Percentiles rank a stretch among this genome's conserved stretches.
Conservation (phyloP, 179 eudicot species). For the Carnegiea gigantea region DNA sequence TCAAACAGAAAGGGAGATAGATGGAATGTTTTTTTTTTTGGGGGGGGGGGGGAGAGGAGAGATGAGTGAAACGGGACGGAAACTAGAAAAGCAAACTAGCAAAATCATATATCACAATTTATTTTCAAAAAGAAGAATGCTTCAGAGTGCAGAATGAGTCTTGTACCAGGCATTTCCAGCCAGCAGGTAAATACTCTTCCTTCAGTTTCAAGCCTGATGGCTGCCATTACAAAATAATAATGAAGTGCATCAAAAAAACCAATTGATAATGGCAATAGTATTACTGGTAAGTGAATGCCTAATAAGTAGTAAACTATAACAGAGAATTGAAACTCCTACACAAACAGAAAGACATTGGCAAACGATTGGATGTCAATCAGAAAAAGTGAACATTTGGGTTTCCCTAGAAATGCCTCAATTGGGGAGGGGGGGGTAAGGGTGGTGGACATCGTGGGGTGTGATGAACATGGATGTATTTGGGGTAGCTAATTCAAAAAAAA, state of each 20-base stretch:
- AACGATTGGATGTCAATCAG: too few relatives aligned
- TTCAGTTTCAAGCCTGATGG: conserved; percentile 91
- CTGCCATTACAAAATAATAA: conserved; percentile 46
- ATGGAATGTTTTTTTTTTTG: neutral
- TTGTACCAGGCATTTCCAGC: conserved; percentile 90
- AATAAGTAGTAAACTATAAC: conserved; percentile 5
- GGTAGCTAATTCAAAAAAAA: too few relatives aligned
- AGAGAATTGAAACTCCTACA: neutral
- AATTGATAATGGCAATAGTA: conserved; percentile 1
- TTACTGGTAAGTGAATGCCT: neutral
- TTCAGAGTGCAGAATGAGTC: neutral
- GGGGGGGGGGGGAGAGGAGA: neutral
- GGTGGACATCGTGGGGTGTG: too few relatives aligned
- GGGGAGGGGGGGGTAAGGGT: too few relatives aligned
- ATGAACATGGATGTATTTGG: too few relatives aligned
- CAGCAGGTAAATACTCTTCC: conserved; percentile 78
- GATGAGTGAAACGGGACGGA: neutral
- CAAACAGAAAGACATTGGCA: too few relatives aligned
- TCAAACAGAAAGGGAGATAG: neutral
- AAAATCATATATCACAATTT: neutral
- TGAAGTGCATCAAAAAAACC: neutral
- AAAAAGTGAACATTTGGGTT: too few relatives aligned
- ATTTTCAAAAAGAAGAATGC: conserved; percentile 7
- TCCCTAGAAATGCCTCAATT: too few relatives aligned
- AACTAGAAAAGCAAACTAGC: neutral